phyloP scores from a whole-genome alignment of 768 basidiomycete species.

The Rhodotorula kratochvilovae region DNA sequence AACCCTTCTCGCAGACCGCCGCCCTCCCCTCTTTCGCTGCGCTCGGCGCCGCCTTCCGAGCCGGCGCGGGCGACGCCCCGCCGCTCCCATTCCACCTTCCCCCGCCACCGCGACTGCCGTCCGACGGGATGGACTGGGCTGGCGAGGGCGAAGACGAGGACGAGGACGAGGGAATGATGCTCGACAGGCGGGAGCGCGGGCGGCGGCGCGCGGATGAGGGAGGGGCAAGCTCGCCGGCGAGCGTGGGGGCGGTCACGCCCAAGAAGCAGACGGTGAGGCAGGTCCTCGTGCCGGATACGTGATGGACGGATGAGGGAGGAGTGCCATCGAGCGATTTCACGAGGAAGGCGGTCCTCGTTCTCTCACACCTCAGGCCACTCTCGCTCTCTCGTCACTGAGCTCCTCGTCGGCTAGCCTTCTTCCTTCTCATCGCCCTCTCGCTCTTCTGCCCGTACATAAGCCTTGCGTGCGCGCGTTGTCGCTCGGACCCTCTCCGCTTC shows the following conservation, averaged over 20 bases:
- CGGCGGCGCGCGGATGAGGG: too few relatives aligned
- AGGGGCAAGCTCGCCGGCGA: too few relatives aligned
- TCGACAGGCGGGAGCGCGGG: background rate
- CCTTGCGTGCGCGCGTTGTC: too few relatives aligned
- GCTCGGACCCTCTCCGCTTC: background rate
- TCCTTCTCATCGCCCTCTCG: too few relatives aligned
- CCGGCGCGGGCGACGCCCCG: background rate
- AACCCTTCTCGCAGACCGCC: slow-evolving; percentile 21
- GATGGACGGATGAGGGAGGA: too few relatives aligned
- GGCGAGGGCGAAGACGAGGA: background rate
- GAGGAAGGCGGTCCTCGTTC: background rate
- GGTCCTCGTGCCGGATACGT: slow-evolving; percentile 33
- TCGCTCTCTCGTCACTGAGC: too few relatives aligned
- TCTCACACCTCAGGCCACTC: too few relatives aligned
- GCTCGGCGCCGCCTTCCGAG: slow-evolving; percentile 36
- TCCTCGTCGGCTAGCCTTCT: too few relatives aligned
- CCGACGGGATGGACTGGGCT: slow-evolving; percentile 3
- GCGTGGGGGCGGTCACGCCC: background rate
- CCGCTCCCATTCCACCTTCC: slow-evolving; percentile 7
- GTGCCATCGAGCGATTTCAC: background rate
- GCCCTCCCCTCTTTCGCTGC: slow-evolving; percentile 35
- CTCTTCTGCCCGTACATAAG: too few relatives aligned
- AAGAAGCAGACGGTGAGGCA: background rate
- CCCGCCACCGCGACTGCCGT: background rate
- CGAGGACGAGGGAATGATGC: background rate